A percentile compares a stretch with the other conserved stretches of the same genome.
Conservation (phyloP, 208 protist genomes). For the Leptomonas pyrrhocoris region DNA sequence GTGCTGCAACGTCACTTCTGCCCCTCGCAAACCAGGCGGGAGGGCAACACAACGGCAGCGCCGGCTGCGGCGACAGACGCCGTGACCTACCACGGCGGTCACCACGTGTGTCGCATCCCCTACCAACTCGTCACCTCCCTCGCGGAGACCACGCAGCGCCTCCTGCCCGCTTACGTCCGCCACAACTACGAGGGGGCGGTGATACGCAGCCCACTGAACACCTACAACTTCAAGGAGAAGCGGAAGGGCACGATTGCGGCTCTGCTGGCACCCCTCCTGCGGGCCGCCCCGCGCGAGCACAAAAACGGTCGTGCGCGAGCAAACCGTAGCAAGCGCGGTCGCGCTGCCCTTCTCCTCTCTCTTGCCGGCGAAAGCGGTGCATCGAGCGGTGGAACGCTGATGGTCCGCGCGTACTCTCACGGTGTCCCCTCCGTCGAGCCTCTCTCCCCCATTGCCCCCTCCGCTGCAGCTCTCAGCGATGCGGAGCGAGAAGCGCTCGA, state of each 20-base stretch:
- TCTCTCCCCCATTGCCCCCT: background rate
- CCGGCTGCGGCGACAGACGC: background rate
- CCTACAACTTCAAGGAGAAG: slow-evolving; percentile 83
- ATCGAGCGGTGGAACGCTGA: background rate
- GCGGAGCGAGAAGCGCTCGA: slow-evolving; percentile 16
- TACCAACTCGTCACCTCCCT: slow-evolving; percentile 64
- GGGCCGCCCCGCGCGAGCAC: background rate
- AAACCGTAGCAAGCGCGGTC: slow-evolving; percentile 3
- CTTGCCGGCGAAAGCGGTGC: slow-evolving; percentile 1
- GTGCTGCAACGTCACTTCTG: slow-evolving; percentile 48
- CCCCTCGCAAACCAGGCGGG: slow-evolving; percentile 8
- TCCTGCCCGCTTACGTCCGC: slow-evolving; percentile 55
- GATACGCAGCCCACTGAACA: slow-evolving; percentile 70
- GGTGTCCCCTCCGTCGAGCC: slow-evolving; percentile 2
- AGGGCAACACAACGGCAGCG: background rate
- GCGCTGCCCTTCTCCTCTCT: slow-evolving; percentile 15
- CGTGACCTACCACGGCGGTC: slow-evolving; percentile 40
- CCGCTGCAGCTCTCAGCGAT: slow-evolving; percentile 12
- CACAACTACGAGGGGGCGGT: slow-evolving; percentile 85
- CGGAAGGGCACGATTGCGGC: slow-evolving; percentile 47
- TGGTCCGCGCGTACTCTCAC: slow-evolving; percentile 23
- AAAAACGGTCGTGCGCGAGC: background rate
- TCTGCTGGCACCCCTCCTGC: slow-evolving; percentile 50
- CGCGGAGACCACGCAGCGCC: slow-evolving; percentile 46
- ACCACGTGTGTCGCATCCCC: slow-evolving; percentile 65